Conservation (phyloP, 495 filamentous ascomycete genomes). For the Apodospora peruviana region DNA sequence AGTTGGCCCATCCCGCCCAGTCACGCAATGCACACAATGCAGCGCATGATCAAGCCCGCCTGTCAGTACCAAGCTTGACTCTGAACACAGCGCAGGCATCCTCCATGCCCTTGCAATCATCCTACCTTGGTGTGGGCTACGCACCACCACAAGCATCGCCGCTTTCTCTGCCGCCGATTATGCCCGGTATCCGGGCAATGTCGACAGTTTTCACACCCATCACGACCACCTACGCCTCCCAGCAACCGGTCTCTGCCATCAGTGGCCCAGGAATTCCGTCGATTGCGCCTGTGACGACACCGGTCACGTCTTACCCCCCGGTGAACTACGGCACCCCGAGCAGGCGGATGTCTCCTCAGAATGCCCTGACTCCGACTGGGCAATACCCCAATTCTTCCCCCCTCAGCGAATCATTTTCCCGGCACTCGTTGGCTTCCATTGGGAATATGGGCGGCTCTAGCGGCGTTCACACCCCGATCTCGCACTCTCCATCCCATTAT, state of each 20-base stretch:
- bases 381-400: slow-evolving; percentile 42
- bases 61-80: slow-evolving; percentile 38
- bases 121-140: slow-evolving; percentile 19
- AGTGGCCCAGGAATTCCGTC: slow-evolving; percentile 20
- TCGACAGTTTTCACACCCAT: slow-evolving; percentile 38
- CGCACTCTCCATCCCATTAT: slow-evolving; percentile 53
- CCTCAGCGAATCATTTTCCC: slow-evolving; percentile 40
- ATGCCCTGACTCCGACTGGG: slow-evolving; percentile 23
- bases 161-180: slow-evolving; percentile 41
- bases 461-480: slow-evolving; percentile 49
- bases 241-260: slow-evolving; percentile 25
- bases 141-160: slow-evolving; percentile 25
- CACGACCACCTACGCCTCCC: slow-evolving; percentile 25
- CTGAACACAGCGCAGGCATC: slow-evolving; percentile 32
- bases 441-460: slow-evolving; percentile 13
- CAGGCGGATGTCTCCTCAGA: slow-evolving; percentile 33
- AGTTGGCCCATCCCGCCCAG: slow-evolving; percentile 19
- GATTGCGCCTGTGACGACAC: slow-evolving; percentile 6
- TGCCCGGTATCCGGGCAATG: slow-evolving; percentile 42
- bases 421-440: slow-evolving; percentile 22
- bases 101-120: slow-evolving; percentile 8
- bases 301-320: slow-evolving; percentile 19
- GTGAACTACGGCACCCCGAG: slow-evolving; percentile 36
- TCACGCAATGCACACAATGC: slow-evolving; percentile 20
- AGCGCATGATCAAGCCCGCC: slow-evolving; percentile 13